Evolutionary conservation across 225 moss, liverwort and hornwort genomes (phyloP).

Genomic region (Pleurozium schreberi): DNA sequence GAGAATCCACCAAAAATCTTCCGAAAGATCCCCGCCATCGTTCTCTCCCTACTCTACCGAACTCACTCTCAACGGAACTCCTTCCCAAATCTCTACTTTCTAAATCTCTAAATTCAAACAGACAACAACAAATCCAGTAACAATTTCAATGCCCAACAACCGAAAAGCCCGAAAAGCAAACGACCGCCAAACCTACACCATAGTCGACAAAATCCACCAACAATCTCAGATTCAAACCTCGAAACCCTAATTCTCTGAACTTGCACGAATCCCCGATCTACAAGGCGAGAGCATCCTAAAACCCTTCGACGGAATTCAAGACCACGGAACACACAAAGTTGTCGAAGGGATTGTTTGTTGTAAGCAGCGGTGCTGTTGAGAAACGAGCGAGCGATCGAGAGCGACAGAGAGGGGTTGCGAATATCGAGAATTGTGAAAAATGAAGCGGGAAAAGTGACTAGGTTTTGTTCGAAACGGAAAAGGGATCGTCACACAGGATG

Average conservation of each 20-base stretch:
- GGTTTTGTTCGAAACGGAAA: background rate
- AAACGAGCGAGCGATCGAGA: background rate
- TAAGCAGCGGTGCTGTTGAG: background rate
- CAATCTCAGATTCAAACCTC: conserved; percentile 5
- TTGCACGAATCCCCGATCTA: conserved; percentile 1
- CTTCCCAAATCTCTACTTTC: background rate
- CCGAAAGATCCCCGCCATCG: conserved; percentile 41
- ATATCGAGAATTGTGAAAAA: background rate
- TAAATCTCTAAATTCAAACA: background rate
- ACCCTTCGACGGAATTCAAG: background rate
- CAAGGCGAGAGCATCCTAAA: conserved; percentile 5
- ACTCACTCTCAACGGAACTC: background rate
- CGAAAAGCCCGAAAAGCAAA: background rate
- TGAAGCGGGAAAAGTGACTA: background rate
- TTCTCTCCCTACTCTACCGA: background rate
- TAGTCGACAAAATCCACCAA: background rate
- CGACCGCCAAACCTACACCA: conserved; percentile 6
- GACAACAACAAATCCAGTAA: background rate
- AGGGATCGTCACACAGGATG: background rate
- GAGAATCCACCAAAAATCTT: conserved; percentile 40
- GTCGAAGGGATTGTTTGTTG: background rate
- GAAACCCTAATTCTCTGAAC: conserved; percentile 29
- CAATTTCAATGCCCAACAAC: background rate
- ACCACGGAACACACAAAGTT: background rate
- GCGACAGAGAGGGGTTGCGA: background rate